phyloP scores from a whole-genome alignment of 768 basidiomycete species.

The Cantharellus anzutake region DNA sequence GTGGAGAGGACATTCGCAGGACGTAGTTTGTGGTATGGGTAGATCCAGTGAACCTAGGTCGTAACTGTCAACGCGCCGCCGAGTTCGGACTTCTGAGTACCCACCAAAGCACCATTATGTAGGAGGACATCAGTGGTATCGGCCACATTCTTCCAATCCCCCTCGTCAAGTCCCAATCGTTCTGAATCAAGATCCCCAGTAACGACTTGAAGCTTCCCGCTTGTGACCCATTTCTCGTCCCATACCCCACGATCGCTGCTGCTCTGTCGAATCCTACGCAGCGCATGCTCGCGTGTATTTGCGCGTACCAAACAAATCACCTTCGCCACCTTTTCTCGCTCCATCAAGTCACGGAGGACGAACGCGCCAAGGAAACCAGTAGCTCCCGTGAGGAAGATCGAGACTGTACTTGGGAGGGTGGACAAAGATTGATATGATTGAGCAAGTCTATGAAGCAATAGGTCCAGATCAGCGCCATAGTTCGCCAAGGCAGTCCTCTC shows the following conservation, averaged over 20 bases:
- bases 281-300: slow-evolving; percentile 35
- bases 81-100: slow-evolving; percentile 14
- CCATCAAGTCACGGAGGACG: slow-evolving; percentile 62
- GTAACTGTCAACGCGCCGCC: neutral
- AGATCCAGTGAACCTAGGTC: slow-evolving; percentile 89
- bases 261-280: slow-evolving; percentile 50
- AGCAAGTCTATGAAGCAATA: slow-evolving; percentile 34
- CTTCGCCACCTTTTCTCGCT: slow-evolving; percentile 45
- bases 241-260: slow-evolving; percentile 70
- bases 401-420: slow-evolving; percentile 30
- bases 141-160: slow-evolving; percentile 46
- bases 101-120: slow-evolving; percentile 92
- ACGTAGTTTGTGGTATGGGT: slow-evolving; percentile 86
- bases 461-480: slow-evolving; percentile 64
- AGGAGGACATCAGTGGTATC: slow-evolving; percentile 63
- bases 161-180: slow-evolving; percentile 48
- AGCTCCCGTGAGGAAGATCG: slow-evolving; percentile 86
- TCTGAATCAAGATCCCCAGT: slow-evolving; percentile 66
- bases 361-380: slow-evolving; percentile 96
- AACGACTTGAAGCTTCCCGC: slow-evolving; percentile 55
- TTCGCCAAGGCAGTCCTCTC: slow-evolving; percentile 24
- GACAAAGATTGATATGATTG: neutral
- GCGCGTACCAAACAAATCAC: slow-evolving; percentile 88
- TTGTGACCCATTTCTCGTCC: slow-evolving; percentile 63
- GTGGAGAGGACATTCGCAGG: slow-evolving; percentile 87